phyloP scores from a whole-genome alignment of 75 land plant genomes.

The Cunninghamia lanceolata region DNA sequence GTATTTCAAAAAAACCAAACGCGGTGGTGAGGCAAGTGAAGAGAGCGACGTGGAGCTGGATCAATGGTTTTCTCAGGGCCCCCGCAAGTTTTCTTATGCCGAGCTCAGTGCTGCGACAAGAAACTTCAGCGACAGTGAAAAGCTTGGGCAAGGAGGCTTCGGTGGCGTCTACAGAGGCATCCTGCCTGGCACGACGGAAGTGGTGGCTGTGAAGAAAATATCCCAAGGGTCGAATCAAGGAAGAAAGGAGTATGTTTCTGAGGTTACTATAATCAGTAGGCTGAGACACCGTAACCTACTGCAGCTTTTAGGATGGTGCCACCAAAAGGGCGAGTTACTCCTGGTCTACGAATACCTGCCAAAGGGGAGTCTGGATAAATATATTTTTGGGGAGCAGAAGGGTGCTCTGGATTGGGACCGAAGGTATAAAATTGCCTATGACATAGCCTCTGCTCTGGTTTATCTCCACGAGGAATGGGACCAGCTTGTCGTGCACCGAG shows the following conservation, averaged over 20 bases:
- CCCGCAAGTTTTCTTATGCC: neutral
- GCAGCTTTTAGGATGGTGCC: constrained; percentile 23
- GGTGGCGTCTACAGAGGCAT: constrained; percentile 7
- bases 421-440: neutral
- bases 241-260: constrained; percentile 7
- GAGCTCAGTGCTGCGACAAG: neutral
- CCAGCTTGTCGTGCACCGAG: constrained; percentile 12
- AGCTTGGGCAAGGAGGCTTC: constrained; percentile 12
- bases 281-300: constrained; percentile 19
- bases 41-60: constrained; percentile 21
- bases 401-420: neutral
- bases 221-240: constrained; percentile 7
- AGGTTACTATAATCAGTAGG: constrained; percentile 15
- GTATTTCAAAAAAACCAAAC: constrained; percentile 3
- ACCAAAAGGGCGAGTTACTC: neutral
- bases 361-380: constrained; percentile 16
- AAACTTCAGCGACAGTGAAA: neutral
- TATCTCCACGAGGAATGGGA: constrained; percentile 18
- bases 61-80: neutral
- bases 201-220: constrained; percentile 14
- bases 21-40: neutral
- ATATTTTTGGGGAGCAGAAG: neutral
- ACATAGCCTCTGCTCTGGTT: neutral
- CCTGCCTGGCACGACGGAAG: neutral
- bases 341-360: constrained; percentile 24